Percentiles rank a stretch among this genome's conserved stretches.
Conservation (phyloP, 2,329 filamentous ascomycete species). For the Pseudocercospora cruenta region DNA sequence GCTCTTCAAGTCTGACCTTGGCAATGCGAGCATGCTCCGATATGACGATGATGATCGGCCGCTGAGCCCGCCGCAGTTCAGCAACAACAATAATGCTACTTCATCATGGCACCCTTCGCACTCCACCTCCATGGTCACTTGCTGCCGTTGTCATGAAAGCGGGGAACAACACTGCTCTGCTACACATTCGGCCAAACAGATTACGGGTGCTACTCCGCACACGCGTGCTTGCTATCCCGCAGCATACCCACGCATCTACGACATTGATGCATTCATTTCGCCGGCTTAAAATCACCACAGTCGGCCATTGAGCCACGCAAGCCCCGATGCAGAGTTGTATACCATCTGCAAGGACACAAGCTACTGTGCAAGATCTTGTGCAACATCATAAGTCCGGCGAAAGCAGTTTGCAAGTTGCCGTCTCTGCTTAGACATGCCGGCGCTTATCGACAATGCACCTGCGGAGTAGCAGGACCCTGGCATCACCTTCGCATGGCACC, state of each 20-base stretch:
- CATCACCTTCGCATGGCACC: neutral
- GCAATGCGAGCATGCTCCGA: neutral
- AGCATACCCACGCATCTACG: too few relatives aligned
- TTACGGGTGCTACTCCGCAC: neutral
- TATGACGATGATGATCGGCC: neutral
- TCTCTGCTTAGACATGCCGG: neutral
- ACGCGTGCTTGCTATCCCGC: neutral
- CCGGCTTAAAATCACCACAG: neutral
- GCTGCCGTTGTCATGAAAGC: neutral
- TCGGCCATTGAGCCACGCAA: too few relatives aligned
- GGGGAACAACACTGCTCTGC: neutral
- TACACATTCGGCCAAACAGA: neutral
- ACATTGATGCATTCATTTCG: too few relatives aligned
- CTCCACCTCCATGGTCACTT: neutral
- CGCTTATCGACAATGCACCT: slow-evolving; percentile 1
- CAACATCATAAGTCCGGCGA: neutral
- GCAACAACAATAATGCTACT: neutral
- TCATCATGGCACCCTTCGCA: slow-evolving; percentile 1
- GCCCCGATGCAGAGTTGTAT: neutral
- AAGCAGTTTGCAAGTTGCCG: neutral
- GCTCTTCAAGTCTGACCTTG: too few relatives aligned
- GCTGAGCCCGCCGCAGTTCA: neutral
- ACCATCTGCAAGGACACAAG: neutral
- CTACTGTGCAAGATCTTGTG: neutral
- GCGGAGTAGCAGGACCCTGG: slow-evolving; percentile 1